phyloP scores from a whole-genome alignment of 2,329 filamentous ascomycete species.

The Colletotrichum sp. region DNA sequence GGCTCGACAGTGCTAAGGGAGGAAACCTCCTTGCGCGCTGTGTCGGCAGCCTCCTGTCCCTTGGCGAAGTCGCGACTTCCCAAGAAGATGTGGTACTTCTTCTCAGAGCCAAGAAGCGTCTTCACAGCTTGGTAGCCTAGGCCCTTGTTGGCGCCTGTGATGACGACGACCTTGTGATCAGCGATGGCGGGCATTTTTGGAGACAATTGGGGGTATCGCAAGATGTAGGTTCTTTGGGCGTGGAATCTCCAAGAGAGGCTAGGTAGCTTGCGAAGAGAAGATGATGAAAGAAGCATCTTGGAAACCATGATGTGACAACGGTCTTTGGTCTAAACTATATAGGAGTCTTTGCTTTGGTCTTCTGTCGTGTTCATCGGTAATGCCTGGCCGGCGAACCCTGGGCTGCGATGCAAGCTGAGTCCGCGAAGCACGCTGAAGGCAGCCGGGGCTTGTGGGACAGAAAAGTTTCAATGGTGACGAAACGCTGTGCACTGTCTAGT shows the following conservation, averaged over 20 bases:
- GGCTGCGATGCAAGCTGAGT: fast-evolving
- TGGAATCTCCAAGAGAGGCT: fast-evolving
- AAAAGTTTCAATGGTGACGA: not conserved
- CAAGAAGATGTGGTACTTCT: slow-evolving; percentile 29
- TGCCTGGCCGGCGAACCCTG: not conserved
- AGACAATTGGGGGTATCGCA: not conserved
- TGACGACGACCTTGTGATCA: not conserved
- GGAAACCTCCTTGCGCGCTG: not conserved
- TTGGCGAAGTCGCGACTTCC: slow-evolving; percentile 28
- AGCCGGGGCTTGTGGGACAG: not conserved
- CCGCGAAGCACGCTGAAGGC: not conserved
- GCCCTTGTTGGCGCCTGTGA: slow-evolving; percentile 29
- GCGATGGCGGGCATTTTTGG: not conserved
- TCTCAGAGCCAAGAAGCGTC: slow-evolving; percentile 21
- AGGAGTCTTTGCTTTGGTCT: not conserved
- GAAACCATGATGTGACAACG: fast-evolving
- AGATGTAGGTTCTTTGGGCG: not conserved
- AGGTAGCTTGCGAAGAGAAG: not conserved
- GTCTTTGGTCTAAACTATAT: not conserved
- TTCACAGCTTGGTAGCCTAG: slow-evolving; percentile 30
- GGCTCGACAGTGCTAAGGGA: not conserved
- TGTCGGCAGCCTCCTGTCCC: slow-evolving; percentile 22
- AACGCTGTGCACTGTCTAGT: not conserved
- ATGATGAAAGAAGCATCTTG: not conserved
- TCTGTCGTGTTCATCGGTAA: not conserved